phyloP scores from a whole-genome alignment of 2,329 filamentous ascomycete genomes.

The Neonectria ditissima region DNA sequence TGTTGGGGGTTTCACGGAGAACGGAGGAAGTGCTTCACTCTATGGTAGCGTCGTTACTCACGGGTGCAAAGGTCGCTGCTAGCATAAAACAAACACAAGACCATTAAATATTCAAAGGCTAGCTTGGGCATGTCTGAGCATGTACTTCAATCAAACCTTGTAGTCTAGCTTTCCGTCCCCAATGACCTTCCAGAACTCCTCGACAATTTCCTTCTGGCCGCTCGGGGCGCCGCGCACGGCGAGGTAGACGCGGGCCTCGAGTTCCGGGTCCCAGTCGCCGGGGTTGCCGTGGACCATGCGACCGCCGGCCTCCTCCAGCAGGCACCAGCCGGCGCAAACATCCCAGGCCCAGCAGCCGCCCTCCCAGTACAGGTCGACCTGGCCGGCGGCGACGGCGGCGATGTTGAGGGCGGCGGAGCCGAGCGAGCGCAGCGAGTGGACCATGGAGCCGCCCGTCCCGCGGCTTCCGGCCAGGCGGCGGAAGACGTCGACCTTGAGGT shows the following conservation, averaged over 20 bases:
- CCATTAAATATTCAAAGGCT: slow-evolving; percentile 3
- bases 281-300: slow-evolving; percentile 79
- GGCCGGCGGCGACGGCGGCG: slow-evolving; percentile 77
- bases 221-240: slow-evolving; percentile 70
- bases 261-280: slow-evolving; percentile 73
- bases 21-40: slow-evolving; percentile 36
- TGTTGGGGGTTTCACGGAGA: slow-evolving; percentile 37
- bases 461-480: slow-evolving; percentile 67
- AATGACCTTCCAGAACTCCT: slow-evolving; percentile 73
- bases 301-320: slow-evolving; percentile 80
- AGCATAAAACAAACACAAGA: slow-evolving; percentile 33
- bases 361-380: slow-evolving; percentile 83
- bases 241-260: slow-evolving; percentile 72
- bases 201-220: slow-evolving; percentile 71
- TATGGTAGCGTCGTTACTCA: slow-evolving; percentile 26
- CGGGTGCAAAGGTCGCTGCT: slow-evolving; percentile 30
- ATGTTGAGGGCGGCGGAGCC: slow-evolving; percentile 82
- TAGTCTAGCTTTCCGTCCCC: slow-evolving; percentile 67
- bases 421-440: slow-evolving; percentile 77
- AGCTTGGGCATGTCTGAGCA: no score
- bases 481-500: slow-evolving; percentile 76
- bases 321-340: slow-evolving; percentile 84
- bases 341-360: slow-evolving; percentile 89
- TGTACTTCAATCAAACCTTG: slow-evolving; percentile 34
- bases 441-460: slow-evolving; percentile 78